Percentiles rank a stretch among this genome's conserved stretches.
These are phyloP conservation scores for Trichosporon coremiiforme DNA, from an alignment of 1,284 basidiomycete species.

Conservation along the genomic window DNA sequence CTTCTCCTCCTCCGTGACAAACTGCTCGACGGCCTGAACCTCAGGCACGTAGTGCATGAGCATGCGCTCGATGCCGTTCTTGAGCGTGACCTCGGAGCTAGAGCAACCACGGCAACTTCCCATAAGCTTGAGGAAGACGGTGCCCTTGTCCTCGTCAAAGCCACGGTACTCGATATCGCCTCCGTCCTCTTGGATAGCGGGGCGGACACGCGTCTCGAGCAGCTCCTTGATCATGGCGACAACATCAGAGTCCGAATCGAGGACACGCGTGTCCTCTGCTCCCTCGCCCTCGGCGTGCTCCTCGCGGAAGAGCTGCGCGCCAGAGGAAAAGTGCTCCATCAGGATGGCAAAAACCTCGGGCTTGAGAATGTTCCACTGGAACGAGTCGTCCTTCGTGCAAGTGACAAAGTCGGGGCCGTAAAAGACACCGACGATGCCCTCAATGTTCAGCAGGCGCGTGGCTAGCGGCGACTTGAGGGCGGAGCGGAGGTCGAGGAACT, in stretches of 20 bases:
- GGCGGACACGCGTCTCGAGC: constrained; percentile 89
- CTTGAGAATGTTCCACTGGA: constrained; percentile 86
- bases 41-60: constrained; percentile 99
- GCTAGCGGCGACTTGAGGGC: constrained; percentile 87
- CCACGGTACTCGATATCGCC: constrained; percentile 62
- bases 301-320: constrained; percentile 75
- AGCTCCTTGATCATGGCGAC: constrained; percentile 99
- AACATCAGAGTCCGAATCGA: constrained; percentile 95
- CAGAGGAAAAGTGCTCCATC: constrained; percentile 97
- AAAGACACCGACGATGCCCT: constrained; percentile 85
- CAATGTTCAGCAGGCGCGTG: constrained; percentile 86
- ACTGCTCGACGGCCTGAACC: constrained; percentile 94
- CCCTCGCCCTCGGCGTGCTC: constrained; percentile 68
- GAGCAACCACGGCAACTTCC: constrained; percentile 95
- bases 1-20: constrained; percentile 85
- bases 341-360: constrained; percentile 98
- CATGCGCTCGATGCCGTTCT: constrained; percentile 96
- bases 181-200: constrained; percentile 79
- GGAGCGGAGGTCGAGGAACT: constrained; percentile 86
- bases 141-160: constrained; percentile 60
- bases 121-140: constrained; percentile 81
- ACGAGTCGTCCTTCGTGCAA: constrained; percentile 85
- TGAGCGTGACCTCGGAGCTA: constrained; percentile 90
- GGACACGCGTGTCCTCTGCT: constrained; percentile 90
- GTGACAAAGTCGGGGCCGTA: constrained; percentile 99